Evolutionary conservation across 2,329 filamentous ascomycete genomes (phyloP), one percentile per base, ranked within the genome.

Genomic region (Colletotrichum sp.): DNA sequence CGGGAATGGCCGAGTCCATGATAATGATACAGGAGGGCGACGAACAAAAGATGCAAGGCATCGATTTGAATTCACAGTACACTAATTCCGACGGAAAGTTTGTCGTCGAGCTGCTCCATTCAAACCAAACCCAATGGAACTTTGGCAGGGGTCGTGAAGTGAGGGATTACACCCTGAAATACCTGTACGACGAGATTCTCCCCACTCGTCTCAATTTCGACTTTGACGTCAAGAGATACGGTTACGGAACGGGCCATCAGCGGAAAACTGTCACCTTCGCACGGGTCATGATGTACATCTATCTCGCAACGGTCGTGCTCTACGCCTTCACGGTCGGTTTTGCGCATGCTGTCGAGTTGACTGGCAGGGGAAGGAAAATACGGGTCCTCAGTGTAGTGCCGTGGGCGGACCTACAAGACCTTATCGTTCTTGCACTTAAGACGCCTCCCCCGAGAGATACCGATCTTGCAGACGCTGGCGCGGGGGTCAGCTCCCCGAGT

Each of bases 381-480:
- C 66, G 47, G 3, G n/a, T 70, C 3, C 24, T 43, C 31, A 71
- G 71, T 8, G 38, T 71, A 12, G 27, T 62, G 11, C 54, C 71
- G 3, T 71, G 71, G 71, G 18, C 54, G 6, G 71, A 73, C n/a
- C 21, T 73, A 11, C 71, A 73, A 7, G 71, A 71, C 11, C 33
- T 73, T 13, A 21, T 73, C 11, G 21, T 73, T 15, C 63, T 71
- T 3, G 68, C 54, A 7, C 33, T 73, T 1, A 54, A 36, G 8
- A 66, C 71, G 15, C 36, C 67, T 5, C 51, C 54, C 5, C 27
- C 68, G 2, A 15, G 13, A 6, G 68, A 66, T 11, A 18, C 6
- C 1, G 61, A 62, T 8, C 21, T 73, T 31, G 18, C 38, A 1
- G 31, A 73, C 59, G 70, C 62, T 9, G 71, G 54, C 2, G 71